Evolutionary conservation across 805 yeast genomes (phyloP).

Genomic region (Lipomyces mesembrius): DNA sequence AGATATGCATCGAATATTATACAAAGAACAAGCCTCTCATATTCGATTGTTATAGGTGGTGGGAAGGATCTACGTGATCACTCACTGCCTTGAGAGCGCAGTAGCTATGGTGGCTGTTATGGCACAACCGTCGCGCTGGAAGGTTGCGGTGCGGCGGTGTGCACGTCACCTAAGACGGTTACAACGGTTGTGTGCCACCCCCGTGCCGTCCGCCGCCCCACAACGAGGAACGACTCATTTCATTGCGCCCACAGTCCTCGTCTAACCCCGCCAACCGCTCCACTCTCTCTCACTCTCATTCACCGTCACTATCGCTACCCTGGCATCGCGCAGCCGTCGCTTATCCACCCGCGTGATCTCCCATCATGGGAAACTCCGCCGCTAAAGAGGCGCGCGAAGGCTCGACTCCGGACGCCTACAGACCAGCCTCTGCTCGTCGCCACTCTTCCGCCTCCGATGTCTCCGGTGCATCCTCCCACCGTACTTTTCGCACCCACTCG

Average conservation of each 20-base stretch:
- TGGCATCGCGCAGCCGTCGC: background rate
- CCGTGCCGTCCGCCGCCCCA: no score
- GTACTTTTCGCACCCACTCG: constrained; percentile 7
- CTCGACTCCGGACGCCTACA: constrained; percentile 4
- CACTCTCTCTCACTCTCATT: no score
- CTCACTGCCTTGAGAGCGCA: no score
- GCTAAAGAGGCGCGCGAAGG: constrained; percentile 40
- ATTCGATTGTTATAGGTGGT: no score
- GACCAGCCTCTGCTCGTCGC: constrained; percentile 1
- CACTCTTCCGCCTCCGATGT: constrained; percentile 19
- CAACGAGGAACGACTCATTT: no score
- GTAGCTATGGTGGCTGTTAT: background rate
- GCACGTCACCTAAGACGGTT: background rate
- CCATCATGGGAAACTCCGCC: constrained; percentile 42
- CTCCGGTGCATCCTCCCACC: background rate
- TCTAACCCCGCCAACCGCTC: no score
- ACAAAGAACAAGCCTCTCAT: no score
- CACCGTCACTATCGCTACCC: background rate
- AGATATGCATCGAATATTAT: no score
- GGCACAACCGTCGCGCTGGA: background rate
- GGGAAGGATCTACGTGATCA: no score
- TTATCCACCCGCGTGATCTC: constrained; percentile 8
- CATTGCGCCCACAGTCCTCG: no score
- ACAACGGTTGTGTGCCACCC: no score
- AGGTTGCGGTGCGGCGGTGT: background rate